A percentile compares a stretch with the other conserved stretches of the same genome.
Conservation (phyloP, 225 moss, liverwort and hornwort species). For the Antitrichia curtipendula region DNA sequence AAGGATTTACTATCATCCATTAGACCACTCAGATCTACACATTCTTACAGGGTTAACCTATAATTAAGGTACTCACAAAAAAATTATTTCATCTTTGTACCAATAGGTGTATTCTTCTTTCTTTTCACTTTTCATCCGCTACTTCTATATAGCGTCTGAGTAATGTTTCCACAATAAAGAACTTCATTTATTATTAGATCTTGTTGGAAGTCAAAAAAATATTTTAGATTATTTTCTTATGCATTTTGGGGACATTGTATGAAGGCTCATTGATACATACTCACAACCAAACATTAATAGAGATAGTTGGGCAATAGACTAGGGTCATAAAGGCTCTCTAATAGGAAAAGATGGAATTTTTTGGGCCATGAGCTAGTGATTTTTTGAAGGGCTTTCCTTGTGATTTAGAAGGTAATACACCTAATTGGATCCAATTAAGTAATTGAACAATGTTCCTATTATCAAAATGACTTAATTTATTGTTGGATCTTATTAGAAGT, state of each 20-base stretch:
- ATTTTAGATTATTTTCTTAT: neutral
- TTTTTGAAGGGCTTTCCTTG: neutral
- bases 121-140: accelerated
- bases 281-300: accelerated
- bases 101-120: neutral
- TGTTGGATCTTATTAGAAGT: neutral
- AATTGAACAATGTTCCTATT: neutral
- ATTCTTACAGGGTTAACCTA: neutral
- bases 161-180: neutral
- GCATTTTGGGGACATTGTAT: neutral
- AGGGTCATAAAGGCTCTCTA: accelerated
- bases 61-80: neutral
- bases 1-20: neutral
- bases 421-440: neutral
- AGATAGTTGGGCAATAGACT: neutral
- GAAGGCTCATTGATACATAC: neutral
- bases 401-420: neutral
- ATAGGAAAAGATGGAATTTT: accelerated
- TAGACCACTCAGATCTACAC: accelerated
- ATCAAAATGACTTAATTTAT: neutral
- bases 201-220: neutral
- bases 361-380: neutral
- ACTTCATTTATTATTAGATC: neutral
- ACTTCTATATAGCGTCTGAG: accelerated
- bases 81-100: neutral